Evolutionary conservation across 495 filamentous ascomycete genomes (phyloP).

Genomic region (Penicillium mononematosum): DNA sequence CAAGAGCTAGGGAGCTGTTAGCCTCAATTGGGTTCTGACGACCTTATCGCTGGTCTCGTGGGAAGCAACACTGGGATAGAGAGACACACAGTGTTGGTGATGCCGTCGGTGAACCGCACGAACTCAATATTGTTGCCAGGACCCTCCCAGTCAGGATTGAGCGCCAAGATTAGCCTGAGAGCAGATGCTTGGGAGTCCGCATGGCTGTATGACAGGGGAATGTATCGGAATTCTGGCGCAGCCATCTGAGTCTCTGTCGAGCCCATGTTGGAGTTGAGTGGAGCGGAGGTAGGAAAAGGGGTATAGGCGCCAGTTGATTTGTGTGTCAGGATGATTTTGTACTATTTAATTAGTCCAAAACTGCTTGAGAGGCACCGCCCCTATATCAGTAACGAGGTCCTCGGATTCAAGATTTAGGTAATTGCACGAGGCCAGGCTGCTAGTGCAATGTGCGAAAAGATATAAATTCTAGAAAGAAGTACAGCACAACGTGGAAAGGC

Average conservation of each 20-base stretch:
- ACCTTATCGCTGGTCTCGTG: neutral
- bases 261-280: slow-evolving; percentile 27
- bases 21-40: slow-evolving; percentile 1
- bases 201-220: slow-evolving; percentile 74
- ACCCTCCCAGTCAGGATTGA: slow-evolving; percentile 81
- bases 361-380: neutral
- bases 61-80: slow-evolving; percentile 8
- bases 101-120: slow-evolving; percentile 91
- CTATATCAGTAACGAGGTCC: neutral
- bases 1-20: slow-evolving; percentile 55
- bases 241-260: slow-evolving; percentile 26
- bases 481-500: neutral
- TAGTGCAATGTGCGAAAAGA: neutral
- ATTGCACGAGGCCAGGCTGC: neutral
- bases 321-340: neutral
- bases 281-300: slow-evolving; percentile 7
- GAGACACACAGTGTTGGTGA: slow-evolving; percentile 84
- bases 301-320: neutral
- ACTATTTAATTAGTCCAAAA: neutral
- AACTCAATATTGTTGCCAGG: slow-evolving; percentile 78
- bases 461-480: neutral
- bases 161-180: slow-evolving; percentile 70
- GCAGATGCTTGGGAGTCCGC: slow-evolving; percentile 74
- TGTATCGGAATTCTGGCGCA: slow-evolving; percentile 47
- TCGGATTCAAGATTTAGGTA: neutral